These are phyloP conservation scores for Balansia obtecta DNA, from an alignment of 2,329 filamentous ascomycete species.

Conservation along the genomic window DNA sequence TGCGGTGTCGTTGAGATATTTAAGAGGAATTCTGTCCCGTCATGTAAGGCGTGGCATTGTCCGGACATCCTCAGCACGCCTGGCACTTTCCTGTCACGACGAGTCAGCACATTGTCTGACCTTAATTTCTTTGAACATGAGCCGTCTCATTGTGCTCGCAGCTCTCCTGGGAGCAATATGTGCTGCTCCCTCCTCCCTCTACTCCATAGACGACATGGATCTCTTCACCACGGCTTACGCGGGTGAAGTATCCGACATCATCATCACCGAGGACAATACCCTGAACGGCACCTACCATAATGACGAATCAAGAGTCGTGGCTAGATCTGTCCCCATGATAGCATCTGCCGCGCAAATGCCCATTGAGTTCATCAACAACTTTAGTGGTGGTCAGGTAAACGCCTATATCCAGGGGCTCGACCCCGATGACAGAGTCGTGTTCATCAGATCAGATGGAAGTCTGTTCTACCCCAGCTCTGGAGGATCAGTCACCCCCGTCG, in stretches of 20 bases:
- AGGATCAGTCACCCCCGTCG: slow-evolving; percentile 21
- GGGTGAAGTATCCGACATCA: slow-evolving; percentile 18
- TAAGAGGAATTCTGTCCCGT: neutral
- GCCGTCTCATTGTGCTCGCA: slow-evolving; percentile 5
- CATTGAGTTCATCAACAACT: slow-evolving; percentile 30
- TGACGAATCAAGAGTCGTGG: slow-evolving; percentile 4
- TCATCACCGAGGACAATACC: slow-evolving; percentile 25
- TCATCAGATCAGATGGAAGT: slow-evolving; percentile 27
- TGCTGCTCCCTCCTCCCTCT: slow-evolving; percentile 8
- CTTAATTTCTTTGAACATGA: neutral
- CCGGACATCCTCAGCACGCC: neutral
- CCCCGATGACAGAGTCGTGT: slow-evolving; percentile 25
- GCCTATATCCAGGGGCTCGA: slow-evolving; percentile 35
- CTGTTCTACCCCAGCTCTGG: slow-evolving; percentile 30
- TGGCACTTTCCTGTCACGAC: neutral
- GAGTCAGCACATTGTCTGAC: neutral
- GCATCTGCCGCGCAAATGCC: slow-evolving; percentile 11
- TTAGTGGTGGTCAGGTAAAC: slow-evolving; percentile 24
- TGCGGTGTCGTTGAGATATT: neutral
- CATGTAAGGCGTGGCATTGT: neutral
- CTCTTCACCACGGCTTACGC: slow-evolving; percentile 20
- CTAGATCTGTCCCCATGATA: neutral
- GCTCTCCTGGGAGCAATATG: slow-evolving; percentile 10
- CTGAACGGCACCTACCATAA: slow-evolving; percentile 24
- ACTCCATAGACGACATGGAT: slow-evolving; percentile 1